A percentile compares a stretch with the other conserved stretches of the same genome.
Evolutionary conservation across 2,329 filamentous ascomycete genomes (phyloP).

Genomic region (Aureobasidium mangrovei): DNA sequence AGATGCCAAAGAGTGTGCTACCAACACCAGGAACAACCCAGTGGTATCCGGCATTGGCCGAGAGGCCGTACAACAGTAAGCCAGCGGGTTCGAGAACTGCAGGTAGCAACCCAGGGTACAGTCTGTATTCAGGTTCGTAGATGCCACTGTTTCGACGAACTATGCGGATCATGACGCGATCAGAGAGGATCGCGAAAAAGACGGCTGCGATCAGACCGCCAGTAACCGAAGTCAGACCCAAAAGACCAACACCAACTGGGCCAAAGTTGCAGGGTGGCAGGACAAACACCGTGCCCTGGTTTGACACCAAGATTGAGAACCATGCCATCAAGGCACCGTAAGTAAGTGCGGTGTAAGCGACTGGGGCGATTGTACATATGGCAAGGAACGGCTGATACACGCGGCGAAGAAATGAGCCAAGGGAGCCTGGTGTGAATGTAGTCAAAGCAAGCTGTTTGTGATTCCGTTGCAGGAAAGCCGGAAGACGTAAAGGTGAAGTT

Average conservation of each 20-base stretch:
- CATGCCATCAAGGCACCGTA: conserved; percentile 33
- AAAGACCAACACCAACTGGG: conserved; percentile 41
- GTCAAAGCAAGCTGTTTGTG: too few relatives aligned
- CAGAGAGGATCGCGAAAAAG: conserved; percentile 39
- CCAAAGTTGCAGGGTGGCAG: conserved; percentile 38
- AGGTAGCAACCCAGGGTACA: conserved; percentile 28
- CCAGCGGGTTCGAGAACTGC: conserved; percentile 26
- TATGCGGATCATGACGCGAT: conserved; percentile 31
- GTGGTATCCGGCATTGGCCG: conserved; percentile 20
- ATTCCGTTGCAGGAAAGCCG: too few relatives aligned
- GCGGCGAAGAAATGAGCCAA: conserved; percentile 25
- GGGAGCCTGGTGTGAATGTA: too few relatives aligned
- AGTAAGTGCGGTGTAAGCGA: conserved; percentile 29
- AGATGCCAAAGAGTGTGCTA: conserved; percentile 32
- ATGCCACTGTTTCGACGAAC: conserved; percentile 27
- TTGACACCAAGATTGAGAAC: conserved; percentile 31
- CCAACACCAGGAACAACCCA: conserved; percentile 30
- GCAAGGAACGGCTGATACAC: conserved; percentile 31
- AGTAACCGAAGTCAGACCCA: conserved; percentile 42
- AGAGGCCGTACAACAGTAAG: conserved; percentile 33
- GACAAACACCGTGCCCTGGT: conserved; percentile 30
- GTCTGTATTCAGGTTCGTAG: conserved; percentile 29
- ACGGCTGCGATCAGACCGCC: conserved; percentile 40
- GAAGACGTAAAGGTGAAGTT: too few relatives aligned
- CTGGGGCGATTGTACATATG: conserved; percentile 32